Base-by-base conservation (phyloP, 202 grass and related monocot genomes). In the Setaria italica region DNA sequence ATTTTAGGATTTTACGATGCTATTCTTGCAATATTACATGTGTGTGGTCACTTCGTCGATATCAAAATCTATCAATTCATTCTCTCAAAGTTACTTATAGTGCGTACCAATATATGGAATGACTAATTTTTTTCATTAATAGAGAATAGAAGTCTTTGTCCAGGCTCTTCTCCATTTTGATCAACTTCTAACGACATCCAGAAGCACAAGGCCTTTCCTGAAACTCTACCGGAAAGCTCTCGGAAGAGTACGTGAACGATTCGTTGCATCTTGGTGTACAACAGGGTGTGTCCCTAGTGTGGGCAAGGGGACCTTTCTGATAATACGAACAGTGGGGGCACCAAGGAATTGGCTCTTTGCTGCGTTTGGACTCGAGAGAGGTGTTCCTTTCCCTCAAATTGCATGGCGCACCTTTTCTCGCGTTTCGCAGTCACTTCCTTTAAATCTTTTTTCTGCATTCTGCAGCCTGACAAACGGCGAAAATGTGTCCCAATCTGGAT, bases 311-410 rank as follows among this genome's bases (percentile, higher is more conserved):
- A 13, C 5, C 66, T 5, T 45, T 59, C 5, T 43, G 32, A 19
- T 70, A 70, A 54, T 66, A 57, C 50, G 54, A 37, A 68, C 42
- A 56, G 64, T 11, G 4, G 20, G 62, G 19, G 65, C 48, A 30
- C 48, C 34, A 5, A 8, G 1, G 12, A 66, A 12, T 66, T 66
- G 81, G 72, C 59, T 74, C 1, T 2, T 54, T 66, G 58, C 33
- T 51, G 70, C 25, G 25, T 25, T 25, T 25, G 25, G 25, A 25
- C 25, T 54, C 69, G 43, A 35, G 32, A 41, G 45, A 55, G 46
- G 48, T 5, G 71, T 33, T 76, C 58, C 2, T 66, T 81, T 55
- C 10, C 59, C 14, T 30, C 71, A 42, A 84, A 84, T 43, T 84
- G 59, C 47, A 76, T 6, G 82, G 82, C 35, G 33, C 47, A 20